Percentiles rank a stretch among this genome's conserved stretches.
phyloP scores from a whole-genome alignment of 2,329 filamentous ascomycete species.

The Sphaerulina musiva region DNA sequence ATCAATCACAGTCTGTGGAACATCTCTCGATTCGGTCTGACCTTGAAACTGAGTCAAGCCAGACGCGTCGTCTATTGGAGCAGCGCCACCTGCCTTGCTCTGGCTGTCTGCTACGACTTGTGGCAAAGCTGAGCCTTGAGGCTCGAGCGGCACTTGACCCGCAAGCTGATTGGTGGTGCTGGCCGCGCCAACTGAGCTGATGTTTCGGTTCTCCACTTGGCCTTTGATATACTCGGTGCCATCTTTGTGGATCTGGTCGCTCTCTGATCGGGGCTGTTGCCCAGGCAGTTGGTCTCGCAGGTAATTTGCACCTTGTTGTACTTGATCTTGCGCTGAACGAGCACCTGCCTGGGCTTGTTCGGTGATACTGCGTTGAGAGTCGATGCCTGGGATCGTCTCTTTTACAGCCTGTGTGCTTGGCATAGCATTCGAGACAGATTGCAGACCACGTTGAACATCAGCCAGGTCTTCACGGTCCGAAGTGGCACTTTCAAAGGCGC shows the following conservation, averaged over 20 bases:
- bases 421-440: slow-evolving; percentile 2
- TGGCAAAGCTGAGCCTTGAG: not conserved
- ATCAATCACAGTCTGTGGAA: slow-evolving; percentile 61
- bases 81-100: slow-evolving; percentile 1
- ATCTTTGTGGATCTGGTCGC: slow-evolving; percentile 5
- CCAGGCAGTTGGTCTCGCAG: not conserved
- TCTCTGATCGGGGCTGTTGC: not conserved
- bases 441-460: not conserved
- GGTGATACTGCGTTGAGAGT: not conserved
- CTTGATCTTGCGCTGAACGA: not conserved
- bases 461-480: slow-evolving; percentile 1
- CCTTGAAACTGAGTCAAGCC: too few relatives aligned
- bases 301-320: not conserved
- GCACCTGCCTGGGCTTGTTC: not conserved
- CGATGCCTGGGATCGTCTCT: not conserved
- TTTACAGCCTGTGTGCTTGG: slow-evolving; percentile 6
- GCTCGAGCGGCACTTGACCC: slow-evolving; percentile 6
- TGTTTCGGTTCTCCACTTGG: not conserved
- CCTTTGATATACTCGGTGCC: slow-evolving; percentile 8
- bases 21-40: slow-evolving; percentile 32
- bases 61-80: not conserved
- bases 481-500: slow-evolving; percentile 8
- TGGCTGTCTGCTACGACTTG: slow-evolving; percentile 2
- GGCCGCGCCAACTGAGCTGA: not conserved
- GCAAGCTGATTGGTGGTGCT: not conserved